These are phyloP conservation scores for Rhizopogon rudus DNA, from an alignment of 768 basidiomycete genomes.

Conservation along the genomic window DNA sequence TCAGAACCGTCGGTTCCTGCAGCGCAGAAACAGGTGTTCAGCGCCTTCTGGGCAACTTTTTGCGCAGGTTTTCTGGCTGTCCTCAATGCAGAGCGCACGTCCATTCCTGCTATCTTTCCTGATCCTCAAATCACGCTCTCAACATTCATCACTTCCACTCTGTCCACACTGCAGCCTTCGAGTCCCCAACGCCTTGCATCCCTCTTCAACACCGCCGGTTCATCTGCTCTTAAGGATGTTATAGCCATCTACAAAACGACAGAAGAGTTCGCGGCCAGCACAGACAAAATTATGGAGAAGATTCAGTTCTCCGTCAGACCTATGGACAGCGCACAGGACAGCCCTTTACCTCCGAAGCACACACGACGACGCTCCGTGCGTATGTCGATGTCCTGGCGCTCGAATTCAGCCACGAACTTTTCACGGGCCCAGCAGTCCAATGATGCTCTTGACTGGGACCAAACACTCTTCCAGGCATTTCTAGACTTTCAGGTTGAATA, in stretches of 20 bases:
- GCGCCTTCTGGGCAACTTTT: constrained; percentile 70
- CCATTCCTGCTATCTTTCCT: constrained; percentile 84
- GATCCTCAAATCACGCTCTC: constrained; percentile 76
- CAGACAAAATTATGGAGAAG: constrained; percentile 77
- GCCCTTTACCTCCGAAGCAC: constrained; percentile 22
- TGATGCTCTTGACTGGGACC: constrained; percentile 75
- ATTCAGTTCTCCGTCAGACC: constrained; percentile 36
- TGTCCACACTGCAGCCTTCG: constrained; percentile 78
- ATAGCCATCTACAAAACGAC: constrained; percentile 69
- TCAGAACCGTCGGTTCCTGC: constrained; percentile 30
- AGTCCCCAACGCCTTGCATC: constrained; percentile 74
- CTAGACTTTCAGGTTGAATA: constrained; percentile 89
- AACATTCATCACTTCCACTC: constrained; percentile 74
- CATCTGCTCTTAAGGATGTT: constrained; percentile 60
- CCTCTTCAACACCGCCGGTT: constrained; percentile 60
- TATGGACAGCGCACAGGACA: constrained; percentile 12
- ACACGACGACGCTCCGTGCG: constrained; percentile 52
- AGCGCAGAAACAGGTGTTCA: constrained; percentile 37
- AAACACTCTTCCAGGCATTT: constrained; percentile 90
- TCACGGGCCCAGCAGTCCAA: constrained; percentile 7
- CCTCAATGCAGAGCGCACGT: constrained; percentile 64
- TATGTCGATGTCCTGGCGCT: constrained; percentile 62
- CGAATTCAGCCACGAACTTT: constrained; percentile 23
- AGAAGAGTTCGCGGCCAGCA: constrained; percentile 73
- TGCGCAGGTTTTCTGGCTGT: constrained; percentile 62